Conservation (phyloP, 1,284 basidiomycete species). For the Clitocybe nebularis region DNA sequence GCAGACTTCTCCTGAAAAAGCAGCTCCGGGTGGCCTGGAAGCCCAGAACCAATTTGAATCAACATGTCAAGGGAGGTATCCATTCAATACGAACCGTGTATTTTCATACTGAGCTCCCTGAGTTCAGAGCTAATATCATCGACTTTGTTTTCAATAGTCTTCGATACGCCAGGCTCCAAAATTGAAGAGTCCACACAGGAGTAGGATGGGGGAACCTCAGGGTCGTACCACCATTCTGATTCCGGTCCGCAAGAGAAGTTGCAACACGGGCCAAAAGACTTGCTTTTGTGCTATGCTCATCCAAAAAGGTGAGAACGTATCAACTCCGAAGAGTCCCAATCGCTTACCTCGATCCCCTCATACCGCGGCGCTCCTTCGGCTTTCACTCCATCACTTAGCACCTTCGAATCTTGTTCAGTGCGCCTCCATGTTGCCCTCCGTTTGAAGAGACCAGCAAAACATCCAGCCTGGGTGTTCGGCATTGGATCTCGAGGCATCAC, state of each 20-base stretch:
- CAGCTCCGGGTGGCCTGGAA: conserved; percentile 52
- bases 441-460: too few relatives aligned
- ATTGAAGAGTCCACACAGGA: conserved; percentile 16
- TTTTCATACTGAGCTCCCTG: conserved; percentile 50
- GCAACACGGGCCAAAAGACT: conserved; percentile 23
- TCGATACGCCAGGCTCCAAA: conserved; percentile 26
- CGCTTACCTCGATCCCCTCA: too few relatives aligned
- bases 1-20: conserved; percentile 51
- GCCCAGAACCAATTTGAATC: conserved; percentile 2
- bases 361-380: too few relatives aligned
- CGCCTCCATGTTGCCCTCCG: too few relatives aligned
- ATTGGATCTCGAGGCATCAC: too few relatives aligned
- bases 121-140: conserved; percentile 43
- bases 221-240: conserved; percentile 22
- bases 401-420: too few relatives aligned
- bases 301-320: too few relatives aligned
- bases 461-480: too few relatives aligned
- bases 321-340: too few relatives aligned
- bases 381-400: too few relatives aligned
- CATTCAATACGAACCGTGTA: conserved; percentile 47
- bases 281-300: not conserved
- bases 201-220: conserved; percentile 37
- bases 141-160: conserved; percentile 41
- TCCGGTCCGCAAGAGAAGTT: conserved; percentile 27
- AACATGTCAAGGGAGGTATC: not conserved